Evolutionary conservation across 139 green algal genomes (phyloP).

Genomic region (Spirogloea muscicola): DNA sequence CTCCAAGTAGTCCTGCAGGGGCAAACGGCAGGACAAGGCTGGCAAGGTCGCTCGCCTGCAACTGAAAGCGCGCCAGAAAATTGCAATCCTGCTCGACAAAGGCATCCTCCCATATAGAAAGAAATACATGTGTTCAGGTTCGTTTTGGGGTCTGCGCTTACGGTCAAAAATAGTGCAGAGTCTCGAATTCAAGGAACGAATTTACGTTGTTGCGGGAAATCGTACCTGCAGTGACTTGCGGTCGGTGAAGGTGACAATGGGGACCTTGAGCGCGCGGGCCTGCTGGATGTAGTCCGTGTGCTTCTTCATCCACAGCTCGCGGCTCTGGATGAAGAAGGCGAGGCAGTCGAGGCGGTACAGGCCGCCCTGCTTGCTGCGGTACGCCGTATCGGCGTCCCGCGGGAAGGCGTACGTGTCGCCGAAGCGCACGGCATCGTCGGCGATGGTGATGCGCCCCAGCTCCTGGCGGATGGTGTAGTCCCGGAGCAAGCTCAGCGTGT

Average conservation of each 20-base stretch:
- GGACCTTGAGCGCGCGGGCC: conserved; percentile 3
- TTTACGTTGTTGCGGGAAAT: too few species aligned
- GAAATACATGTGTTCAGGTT: too few species aligned
- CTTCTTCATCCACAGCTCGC: background rate
- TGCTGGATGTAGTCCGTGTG: conserved; percentile 38
- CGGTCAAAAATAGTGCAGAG: too few species aligned
- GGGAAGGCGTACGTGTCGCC: conserved; percentile 29
- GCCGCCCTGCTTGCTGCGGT: background rate
- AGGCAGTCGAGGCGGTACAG: conserved; percentile 14
- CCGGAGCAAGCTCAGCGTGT: conserved; percentile 23
- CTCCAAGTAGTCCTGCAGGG: conserved; percentile 3
- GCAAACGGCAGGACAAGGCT: background rate
- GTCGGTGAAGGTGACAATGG: conserved; percentile 34
- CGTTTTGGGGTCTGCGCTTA: too few species aligned
- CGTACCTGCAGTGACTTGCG: conserved; percentile 25
- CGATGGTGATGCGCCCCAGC: conserved; percentile 6
- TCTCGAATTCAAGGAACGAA: too few species aligned
- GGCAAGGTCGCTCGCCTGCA: background rate
- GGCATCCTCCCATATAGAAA: too few species aligned
- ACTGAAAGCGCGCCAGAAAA: too few species aligned
- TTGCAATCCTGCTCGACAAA: too few species aligned
- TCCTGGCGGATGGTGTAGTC: conserved; percentile 29
- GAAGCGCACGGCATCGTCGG: conserved; percentile 7
- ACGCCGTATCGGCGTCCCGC: conserved; percentile 10
- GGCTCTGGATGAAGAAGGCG: conserved; percentile 15